phyloP scores from a whole-genome alignment of 306 rosid species.

The Herpetospermum pedunculosum region DNA sequence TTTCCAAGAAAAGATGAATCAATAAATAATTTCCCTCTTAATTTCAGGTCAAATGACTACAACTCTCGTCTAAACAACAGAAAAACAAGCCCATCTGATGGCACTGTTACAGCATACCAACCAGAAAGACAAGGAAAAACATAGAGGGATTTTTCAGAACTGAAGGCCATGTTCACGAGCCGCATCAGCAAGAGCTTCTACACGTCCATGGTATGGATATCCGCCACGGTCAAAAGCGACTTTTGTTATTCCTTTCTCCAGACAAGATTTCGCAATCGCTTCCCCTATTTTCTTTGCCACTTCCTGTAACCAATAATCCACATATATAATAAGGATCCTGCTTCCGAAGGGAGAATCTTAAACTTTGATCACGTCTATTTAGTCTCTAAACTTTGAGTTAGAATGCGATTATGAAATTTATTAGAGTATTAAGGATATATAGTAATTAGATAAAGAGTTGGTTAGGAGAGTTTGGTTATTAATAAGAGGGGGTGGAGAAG shows the following conservation, averaged over 20 bases:
- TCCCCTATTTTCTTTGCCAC: constrained; percentile 90
- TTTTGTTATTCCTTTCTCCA: constrained; percentile 86
- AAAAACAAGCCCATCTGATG: not conserved
- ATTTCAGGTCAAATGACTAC: not conserved
- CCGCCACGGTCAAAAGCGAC: constrained; percentile 96
- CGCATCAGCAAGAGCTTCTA: constrained; percentile 75
- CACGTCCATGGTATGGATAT: constrained; percentile 90
- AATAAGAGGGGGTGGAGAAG: no score
- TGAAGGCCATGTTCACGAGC: constrained; percentile 88
- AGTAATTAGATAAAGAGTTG: no score
- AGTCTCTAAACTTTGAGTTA: not conserved
- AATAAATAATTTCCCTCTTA: not conserved
- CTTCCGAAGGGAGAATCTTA: not conserved
- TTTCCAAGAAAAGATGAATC: not conserved
- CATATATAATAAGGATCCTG: not conserved
- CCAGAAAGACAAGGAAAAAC: not conserved
- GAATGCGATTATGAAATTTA: no score
- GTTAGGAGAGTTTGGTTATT: no score
- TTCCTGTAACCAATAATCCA: constrained; percentile 33
- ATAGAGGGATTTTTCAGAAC: constrained; percentile 25
- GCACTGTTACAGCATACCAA: not conserved
- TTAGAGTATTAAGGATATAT: no score
- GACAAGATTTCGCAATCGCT: constrained; percentile 72
- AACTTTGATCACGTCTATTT: not conserved
- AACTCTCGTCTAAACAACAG: not conserved